Conservation (phyloP, 345 rosid genomes). For the Punica granatum region DNA sequence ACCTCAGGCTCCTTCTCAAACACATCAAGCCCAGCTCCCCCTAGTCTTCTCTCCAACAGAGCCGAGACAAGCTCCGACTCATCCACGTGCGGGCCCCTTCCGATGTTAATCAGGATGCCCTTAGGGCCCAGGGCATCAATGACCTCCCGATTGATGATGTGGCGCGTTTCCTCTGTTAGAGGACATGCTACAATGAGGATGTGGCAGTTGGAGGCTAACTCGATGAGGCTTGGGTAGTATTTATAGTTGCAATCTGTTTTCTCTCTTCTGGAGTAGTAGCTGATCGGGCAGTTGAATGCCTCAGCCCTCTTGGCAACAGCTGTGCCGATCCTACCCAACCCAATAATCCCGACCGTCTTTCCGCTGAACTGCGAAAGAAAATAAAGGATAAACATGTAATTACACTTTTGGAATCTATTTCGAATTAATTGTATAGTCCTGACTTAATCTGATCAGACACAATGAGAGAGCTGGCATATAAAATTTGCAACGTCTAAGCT, state of each 20-base stretch:
- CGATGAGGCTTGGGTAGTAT: conserved; percentile 23
- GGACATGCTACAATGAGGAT: conserved; percentile 38
- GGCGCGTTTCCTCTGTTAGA: conserved; percentile 25
- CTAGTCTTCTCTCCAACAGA: conserved; percentile 33
- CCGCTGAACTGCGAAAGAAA: conserved; percentile 27
- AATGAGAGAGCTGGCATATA: background rate
- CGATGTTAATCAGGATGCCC: conserved; percentile 44
- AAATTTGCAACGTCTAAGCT: background rate
- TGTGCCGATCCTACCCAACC: conserved; percentile 40
- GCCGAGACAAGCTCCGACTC: conserved; percentile 38
- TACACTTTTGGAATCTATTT: background rate
- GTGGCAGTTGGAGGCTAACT: conserved; percentile 32
- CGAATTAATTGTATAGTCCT: background rate
- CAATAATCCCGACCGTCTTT: conserved; percentile 39
- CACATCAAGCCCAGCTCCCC: conserved; percentile 37
- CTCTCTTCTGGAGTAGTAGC: conserved; percentile 29
- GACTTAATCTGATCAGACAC: background rate
- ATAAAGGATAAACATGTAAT: background rate
- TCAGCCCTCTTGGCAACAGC: conserved; percentile 40
- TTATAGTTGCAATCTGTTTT: conserved; percentile 24
- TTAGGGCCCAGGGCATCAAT: conserved; percentile 39
- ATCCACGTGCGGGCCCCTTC: conserved; percentile 34
- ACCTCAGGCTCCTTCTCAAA: conserved; percentile 33
- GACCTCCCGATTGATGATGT: conserved; percentile 29
- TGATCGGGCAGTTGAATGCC: conserved; percentile 35